Conservation (phyloP, 495 filamentous ascomycete genomes). For the Pyrenula massariospora region DNA sequence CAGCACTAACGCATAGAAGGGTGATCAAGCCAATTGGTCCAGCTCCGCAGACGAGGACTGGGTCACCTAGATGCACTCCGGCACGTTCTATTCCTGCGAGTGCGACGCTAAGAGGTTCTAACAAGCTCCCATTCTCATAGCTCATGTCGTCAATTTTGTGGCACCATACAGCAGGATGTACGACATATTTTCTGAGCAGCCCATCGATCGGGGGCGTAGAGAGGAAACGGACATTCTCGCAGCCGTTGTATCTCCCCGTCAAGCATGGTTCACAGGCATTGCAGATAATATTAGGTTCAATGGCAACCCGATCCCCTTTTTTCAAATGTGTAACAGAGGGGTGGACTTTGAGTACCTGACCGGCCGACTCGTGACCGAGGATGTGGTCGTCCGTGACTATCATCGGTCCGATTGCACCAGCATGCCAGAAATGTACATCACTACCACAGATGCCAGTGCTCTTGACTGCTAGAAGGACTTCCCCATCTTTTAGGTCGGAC, state of each 20-base stretch:
- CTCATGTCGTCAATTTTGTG: slow-evolving; percentile 86
- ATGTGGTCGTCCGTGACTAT: slow-evolving; percentile 78
- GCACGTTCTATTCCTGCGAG: slow-evolving; percentile 75
- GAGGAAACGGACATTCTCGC: slow-evolving; percentile 71
- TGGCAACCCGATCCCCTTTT: slow-evolving; percentile 75
- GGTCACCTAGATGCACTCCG: slow-evolving; percentile 66
- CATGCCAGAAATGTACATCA: slow-evolving; percentile 95
- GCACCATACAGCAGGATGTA: slow-evolving; percentile 84
- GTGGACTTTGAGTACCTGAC: slow-evolving; percentile 69
- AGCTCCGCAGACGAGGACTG: slow-evolving; percentile 76
- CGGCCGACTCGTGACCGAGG: slow-evolving; percentile 86
- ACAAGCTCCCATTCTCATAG: slow-evolving; percentile 75
- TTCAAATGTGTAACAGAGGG: slow-evolving; percentile 64
- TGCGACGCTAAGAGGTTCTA: slow-evolving; percentile 79
- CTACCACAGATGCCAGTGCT: slow-evolving; percentile 89
- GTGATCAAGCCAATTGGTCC: slow-evolving; percentile 86
- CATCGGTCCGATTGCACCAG: slow-evolving; percentile 89
- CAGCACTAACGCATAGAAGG: slow-evolving; percentile 67
- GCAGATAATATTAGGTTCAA: slow-evolving; percentile 88
- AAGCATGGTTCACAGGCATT: slow-evolving; percentile 79
- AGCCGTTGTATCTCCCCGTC: slow-evolving; percentile 87
- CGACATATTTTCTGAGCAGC: slow-evolving; percentile 84
- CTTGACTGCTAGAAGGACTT: slow-evolving; percentile 74
- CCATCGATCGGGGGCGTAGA: slow-evolving; percentile 83
- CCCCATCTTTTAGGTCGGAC: slow-evolving; percentile 58